Conservation (phyloP, 768 basidiomycete species). For the Chalciporus pseudorubinellus region DNA sequence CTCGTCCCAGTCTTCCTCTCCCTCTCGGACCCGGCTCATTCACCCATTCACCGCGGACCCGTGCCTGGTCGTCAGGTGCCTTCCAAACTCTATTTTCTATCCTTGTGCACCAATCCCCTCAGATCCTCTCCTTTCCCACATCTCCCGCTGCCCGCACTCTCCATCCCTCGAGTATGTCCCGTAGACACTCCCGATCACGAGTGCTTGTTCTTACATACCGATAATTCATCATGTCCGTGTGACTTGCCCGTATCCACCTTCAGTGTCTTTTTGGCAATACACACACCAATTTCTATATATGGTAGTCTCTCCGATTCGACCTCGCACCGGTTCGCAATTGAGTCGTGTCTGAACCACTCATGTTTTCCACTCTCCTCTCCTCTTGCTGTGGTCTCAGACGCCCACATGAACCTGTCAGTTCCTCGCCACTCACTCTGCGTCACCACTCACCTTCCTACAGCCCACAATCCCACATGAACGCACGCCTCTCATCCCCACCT, state of each 20-base stretch:
- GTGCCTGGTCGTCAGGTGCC: conserved; percentile 31
- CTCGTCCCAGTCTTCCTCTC: background rate
- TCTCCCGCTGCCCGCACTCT: background rate
- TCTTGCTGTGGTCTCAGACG: conserved; percentile 28
- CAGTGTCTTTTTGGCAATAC: background rate
- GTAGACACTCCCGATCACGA: background rate
- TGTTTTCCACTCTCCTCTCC: conserved; percentile 28
- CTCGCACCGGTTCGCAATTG: background rate
- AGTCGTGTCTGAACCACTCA: conserved; percentile 6
- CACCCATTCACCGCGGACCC: conserved; percentile 8
- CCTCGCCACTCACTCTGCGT: too few relatives aligned
- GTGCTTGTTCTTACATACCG: background rate
- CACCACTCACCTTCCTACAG: background rate
- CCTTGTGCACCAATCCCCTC: background rate
- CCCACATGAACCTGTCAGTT: conserved; percentile 19
- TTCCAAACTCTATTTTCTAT: conserved; percentile 17
- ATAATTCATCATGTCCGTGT: background rate
- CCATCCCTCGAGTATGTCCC: background rate
- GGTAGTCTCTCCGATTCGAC: conserved; percentile 1
- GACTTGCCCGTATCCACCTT: background rate
- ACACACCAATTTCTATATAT: conserved; percentile 6
- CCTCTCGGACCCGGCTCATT: conserved; percentile 20
- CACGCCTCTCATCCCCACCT: conserved; percentile 29
- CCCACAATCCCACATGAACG: conserved; percentile 19
- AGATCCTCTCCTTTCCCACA: background rate